Evolutionary conservation across 345 rosid genomes (phyloP), one percentile per base, ranked within the genome.

Genomic region (Psidium friedrichsthalianum): DNA sequence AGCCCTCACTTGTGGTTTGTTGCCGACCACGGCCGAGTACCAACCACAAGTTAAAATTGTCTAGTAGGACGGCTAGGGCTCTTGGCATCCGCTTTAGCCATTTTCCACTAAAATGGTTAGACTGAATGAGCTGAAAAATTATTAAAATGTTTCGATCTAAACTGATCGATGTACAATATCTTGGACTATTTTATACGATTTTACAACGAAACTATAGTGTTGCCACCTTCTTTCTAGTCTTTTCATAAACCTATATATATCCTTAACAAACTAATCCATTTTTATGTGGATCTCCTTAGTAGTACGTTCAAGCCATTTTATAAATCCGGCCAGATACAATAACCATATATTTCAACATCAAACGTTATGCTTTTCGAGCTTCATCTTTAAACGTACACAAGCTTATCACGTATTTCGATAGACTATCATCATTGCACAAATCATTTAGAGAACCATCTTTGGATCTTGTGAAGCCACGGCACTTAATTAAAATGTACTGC

Each of bases 141-240:
- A 1, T 69, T 4, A 16, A 69, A 69, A 32, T 32, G 1, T 32
- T 18, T 69, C 8, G 6, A 32, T 32, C 3, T 16, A 29, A 64
- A 32, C 1, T 15, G 22, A 18, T 0, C 1, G 1, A 1, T 1
- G 0, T 16, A 16, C 8, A 64, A 32, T 2, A 5, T 16, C n/a
- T 64, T 15, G 16, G 0, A 5, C 8, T 5, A 16, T 69, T 32
- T 69, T 2, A 2, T 22, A 32, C 0, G 18, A 32, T 18, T 8
- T 64, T 69, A 20, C 3, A 9, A 16, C 9, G 8, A 20, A 69
- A 18, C 78, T 10, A 8, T 18, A 3, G 3, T 8, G 11, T 20
- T 69, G 78, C 78, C 24, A 69, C 5, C 24, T 16, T 64, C 12
- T 32, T 64, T 32, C 12, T 32, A 64, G 76, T 32, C 3, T 64